Conservation (phyloP, 305 asterid species). For the Fraxinus ornus region DNA sequence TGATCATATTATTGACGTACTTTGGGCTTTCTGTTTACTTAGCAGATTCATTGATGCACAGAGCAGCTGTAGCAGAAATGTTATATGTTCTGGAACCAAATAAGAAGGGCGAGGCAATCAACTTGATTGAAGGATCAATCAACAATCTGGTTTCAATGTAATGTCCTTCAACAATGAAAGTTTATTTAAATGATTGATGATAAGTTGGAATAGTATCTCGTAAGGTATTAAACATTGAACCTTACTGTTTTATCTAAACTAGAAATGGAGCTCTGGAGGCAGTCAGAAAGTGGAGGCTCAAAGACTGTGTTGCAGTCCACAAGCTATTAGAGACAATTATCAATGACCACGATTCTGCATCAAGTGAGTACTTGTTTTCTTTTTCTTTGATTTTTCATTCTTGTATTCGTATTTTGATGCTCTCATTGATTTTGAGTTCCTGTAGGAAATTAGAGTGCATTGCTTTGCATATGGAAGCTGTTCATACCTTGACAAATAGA, state of each 20-base stretch:
- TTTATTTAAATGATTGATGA: not conserved
- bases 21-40: constrained; percentile 11
- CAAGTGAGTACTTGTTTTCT: constrained; percentile 42
- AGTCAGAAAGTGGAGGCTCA: constrained; percentile 50
- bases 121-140: constrained; percentile 55
- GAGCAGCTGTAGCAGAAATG: constrained; percentile 70
- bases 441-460: not conserved
- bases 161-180: constrained; percentile 14
- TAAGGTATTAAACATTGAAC: constrained; percentile 13
- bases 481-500: not conserved
- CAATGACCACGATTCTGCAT: constrained; percentile 69
- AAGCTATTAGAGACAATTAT: constrained; percentile 54
- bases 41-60: constrained; percentile 77
- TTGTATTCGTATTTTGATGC: not conserved
- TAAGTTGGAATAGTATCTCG: constrained; percentile 9
- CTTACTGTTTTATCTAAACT: constrained; percentile 24
- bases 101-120: constrained; percentile 68
- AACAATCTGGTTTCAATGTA: constrained; percentile 59
- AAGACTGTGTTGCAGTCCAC: constrained; percentile 76
- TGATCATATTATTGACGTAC: no score
- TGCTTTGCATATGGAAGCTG: not conserved
- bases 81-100: constrained; percentile 49
- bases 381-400: not conserved
- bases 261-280: constrained; percentile 60
- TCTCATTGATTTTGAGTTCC: not conserved